Evolutionary conservation across 176 grass and related monocot genomes (phyloP).

Genomic region (Pontederia paniculata): DNA sequence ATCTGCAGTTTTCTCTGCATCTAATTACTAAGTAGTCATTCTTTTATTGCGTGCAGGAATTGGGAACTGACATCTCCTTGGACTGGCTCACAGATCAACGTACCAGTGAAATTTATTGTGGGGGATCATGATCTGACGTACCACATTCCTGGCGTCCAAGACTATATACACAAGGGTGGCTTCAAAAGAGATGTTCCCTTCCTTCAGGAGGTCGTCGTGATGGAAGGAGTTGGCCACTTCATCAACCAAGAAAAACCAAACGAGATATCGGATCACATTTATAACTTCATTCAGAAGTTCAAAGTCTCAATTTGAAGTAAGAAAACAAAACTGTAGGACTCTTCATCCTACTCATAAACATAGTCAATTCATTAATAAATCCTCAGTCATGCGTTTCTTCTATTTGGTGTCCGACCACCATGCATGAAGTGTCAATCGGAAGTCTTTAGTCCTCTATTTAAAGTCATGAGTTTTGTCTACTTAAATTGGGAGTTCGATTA

Average conservation of each 20-base stretch:
- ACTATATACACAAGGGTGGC: conserved; percentile 30
- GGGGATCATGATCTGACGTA: conserved; percentile 35
- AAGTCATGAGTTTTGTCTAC: too few species aligned
- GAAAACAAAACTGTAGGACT: too few species aligned
- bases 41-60: conserved; percentile 14
- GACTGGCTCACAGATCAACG: conserved; percentile 23
- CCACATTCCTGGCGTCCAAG: conserved; percentile 31
- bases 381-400: too few species aligned
- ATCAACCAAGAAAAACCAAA: conserved; percentile 39
- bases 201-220: too few species aligned
- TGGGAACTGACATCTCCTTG: conserved; percentile 37
- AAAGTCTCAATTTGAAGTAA: too few species aligned
- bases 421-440: too few species aligned
- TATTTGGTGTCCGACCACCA: too few species aligned
- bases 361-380: too few species aligned
- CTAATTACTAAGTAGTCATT: background rate
- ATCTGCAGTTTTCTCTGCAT: too few species aligned
- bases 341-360: too few species aligned
- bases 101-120: conserved; percentile 34
- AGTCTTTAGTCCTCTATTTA: too few species aligned
- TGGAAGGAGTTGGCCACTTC: conserved; percentile 39
- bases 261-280: conserved; percentile 28
- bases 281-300: conserved; percentile 27
- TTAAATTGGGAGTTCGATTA: too few species aligned
- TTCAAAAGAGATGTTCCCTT: conserved; percentile 39